Evolutionary conservation across 192 early-diverging fungal species (phyloP), one percentile per base, ranked within the genome.

Genomic region (Chytriomyces confervae): DNA sequence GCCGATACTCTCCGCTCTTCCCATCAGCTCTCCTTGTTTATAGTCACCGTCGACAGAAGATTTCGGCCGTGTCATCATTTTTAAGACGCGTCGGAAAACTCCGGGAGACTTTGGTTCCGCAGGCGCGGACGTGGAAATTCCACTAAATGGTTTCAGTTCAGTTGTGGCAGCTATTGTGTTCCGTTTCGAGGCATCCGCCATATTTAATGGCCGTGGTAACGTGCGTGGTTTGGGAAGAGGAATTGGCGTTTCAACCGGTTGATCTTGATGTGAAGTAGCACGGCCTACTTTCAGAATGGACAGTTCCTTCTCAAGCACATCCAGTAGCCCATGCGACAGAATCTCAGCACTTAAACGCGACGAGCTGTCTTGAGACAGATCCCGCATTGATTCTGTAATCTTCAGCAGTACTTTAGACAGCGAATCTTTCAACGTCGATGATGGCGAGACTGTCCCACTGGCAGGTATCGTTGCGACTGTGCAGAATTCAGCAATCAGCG

Each of bases 1-100:
- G 53, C 16, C 16, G 13, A 57, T 13, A 57, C 53, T 57, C 53
- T 57, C 53, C 2, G 53, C 53, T 13, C 53, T 57, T 20, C 53
- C 53, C 5, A 57, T n/a, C 53, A 57, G 53, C 53, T 57, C 16
- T 57, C 20, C 16, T 57, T 36, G 36, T 57, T 57, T 57, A 20
- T 13, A 57, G 1, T 57, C 13, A n/a, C 16, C 53, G 6, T 68
- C 66, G 47, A 48, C 13, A 16, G 66, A 16, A 16, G 66, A 68
- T 44, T 27, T 68, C 16, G 66, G 66, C 8, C 66, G 66, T 46
- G 13, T 57, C 46, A 68, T 68, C 66, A 47, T 68, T 11, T 46
- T 68, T 46, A 68, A 47, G 45, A 68, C 66, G 23, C 66, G 66
- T 10, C 44, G 18, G 10, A 68, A n/a, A 11, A 68, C 29, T 16